Evolutionary conservation across 2,329 filamentous ascomycete genomes (phyloP), one percentile per base, ranked within the genome.

Genomic region (Clarireedia paspali): DNA sequence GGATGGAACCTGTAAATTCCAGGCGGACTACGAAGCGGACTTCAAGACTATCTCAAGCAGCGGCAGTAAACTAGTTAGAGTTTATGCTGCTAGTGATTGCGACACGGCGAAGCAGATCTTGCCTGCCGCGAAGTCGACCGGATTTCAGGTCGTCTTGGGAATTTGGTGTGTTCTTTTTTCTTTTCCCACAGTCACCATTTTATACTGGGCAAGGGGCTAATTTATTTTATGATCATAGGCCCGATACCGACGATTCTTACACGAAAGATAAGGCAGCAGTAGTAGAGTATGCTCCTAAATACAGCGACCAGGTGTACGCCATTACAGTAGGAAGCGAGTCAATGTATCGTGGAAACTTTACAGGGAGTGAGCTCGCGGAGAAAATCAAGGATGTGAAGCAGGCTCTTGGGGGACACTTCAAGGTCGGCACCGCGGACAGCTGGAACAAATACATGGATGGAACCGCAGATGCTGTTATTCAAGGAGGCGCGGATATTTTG

Each of bases 401-500:
- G 42, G 72, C 78, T 34, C 68, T 85, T 67, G 75, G 78, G 62
- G 69, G 68, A 26, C 72, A 71, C 40, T 74, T 83, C 63, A 80
- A 77, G 62, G 75, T 87, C 46, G 85, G 85, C 50, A 87, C 83
- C 10, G 85, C 85, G 6, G 85, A 89, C 71, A 82, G 77, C 67
- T 89, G 85, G 85, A 88, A 88, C 73, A 87, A 85, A 71, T 84
- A 77, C 66, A 76, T 79, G 47, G 84, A 88, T 67, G 84, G 84
- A 40, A 87, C 84, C 26, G 84, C 80, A 40, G 81, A 88, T 68
- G 74, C 79, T 14, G 73, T 88, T 60, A 80, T 88, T 64, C 70
- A 71, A 52, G 77, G 77, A 47, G 79, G 63, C 52, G 65, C 77
- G 51, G 82, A 86, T 51, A 80, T 88, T 57, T 72, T 66, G 49